Base-by-base conservation (phyloP, 2,329 filamentous ascomycete genomes). In the Mariannaea elegans region DNA sequence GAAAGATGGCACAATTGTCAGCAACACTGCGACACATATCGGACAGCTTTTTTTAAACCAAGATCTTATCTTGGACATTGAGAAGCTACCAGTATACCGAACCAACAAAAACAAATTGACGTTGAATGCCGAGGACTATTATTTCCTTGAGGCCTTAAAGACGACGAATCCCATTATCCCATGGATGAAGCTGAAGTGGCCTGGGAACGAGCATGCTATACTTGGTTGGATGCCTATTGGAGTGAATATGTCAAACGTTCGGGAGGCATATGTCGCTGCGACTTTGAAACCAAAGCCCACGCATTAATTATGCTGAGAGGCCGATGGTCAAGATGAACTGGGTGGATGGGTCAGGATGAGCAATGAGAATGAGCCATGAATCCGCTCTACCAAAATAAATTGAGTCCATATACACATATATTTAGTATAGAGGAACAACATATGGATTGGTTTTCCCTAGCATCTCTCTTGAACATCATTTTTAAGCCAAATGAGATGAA, bases 21-120 rank as follows among this genome's bases (percentile, higher is more conserved):
- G 74, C 29, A 80, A 77, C 57, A 78, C 80, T 16, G 78, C 82
- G 42, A 80, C 82, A 2, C 84, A 87, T 70, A 78, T 86, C 29
- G 84, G 84, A 19, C 84, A 88, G 68, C 71, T 87, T 51, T 87
- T 85, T 76, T 84, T 86, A 67, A 83, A 87, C 68, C 81, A 86
- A 66, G 76, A 77, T 62, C 79, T 88, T 24, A 78, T 85, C 59
- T 61, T 70, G 13, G 64, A 75, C 13, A 82, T 87, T 41, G 81
- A 84, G 56, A 70, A 70, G 21, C 75, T 73, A 0, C 62, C 70
- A 0, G 82, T 83, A 1, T 82, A 82, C 70, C 68, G 59, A 12
- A 70, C 64, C 39, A 82, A 82, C 67, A 76, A 70, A 2, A 75
- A 80, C 61, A 59, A 64, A 1, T 29, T 80, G 16, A 85, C 80